Base-by-base conservation (phyloP, 2,329 filamentous ascomycete species). In the Lachnellula suecica region DNA sequence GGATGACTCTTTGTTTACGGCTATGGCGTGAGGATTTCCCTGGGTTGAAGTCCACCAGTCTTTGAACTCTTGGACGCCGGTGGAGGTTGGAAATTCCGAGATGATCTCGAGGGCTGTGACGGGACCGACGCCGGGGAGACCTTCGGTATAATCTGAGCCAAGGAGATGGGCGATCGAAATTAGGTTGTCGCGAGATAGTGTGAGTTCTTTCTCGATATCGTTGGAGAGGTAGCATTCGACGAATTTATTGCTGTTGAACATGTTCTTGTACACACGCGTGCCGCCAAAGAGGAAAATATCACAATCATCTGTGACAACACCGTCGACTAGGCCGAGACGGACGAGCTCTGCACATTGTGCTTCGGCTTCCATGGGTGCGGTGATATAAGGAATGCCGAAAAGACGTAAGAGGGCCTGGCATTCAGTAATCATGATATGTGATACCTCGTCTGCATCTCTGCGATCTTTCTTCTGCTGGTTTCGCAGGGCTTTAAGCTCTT, bases 191-290 rank as follows among this genome's bases (percentile, higher is more conserved):
- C 93, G 84, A 3, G 89, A 87, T 0, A 99, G 81, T 0, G 89
- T 90, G 57, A 97, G 87, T 63, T 99, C 95, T 62, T 88, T 88
- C 64, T 96, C 90, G 0, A 99, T 77, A 65, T 99, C 94, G 0
- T 76, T 77, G 2, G 85, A 74, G 9, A 99, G 80, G 67, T 97
- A 99, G 72, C 94, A 97, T 72, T 99, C 94, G 38, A 99, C 94
- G 63, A 91, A 96, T 68, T 99, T 99, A 70, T 94, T 94, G 63
- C 91, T 87, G 71, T 97, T 99, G 78, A 99, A 99, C 91, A 99
- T 96, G 75, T 99, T 99, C 71, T 99, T 99, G 78, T 99, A 99
- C 20, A 99, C 88, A 17, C 93, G 81, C 0, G 91, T 99, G 34
- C 94, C 95, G 17, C 94, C 95, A 69, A 99, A 99, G 1, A 99